Percentiles rank a stretch among this genome's conserved stretches.
Evolutionary conservation across 2,329 filamentous ascomycete species (phyloP).

Genomic region (Nakataea oryzae): DNA sequence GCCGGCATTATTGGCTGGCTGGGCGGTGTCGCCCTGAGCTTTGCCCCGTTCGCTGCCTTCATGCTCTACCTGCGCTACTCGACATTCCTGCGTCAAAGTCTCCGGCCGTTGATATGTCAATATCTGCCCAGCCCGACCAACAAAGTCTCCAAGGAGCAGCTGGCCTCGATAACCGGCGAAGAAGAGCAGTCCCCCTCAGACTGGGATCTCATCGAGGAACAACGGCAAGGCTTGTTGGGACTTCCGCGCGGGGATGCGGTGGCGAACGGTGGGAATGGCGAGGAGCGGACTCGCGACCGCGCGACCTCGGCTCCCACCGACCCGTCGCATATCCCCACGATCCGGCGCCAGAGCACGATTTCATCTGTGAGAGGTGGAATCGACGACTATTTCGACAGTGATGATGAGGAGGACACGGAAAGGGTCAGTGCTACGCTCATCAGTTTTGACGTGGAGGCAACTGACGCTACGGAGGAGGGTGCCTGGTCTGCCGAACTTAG

Average conservation of each 20-base stretch:
- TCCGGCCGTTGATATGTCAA: conserved; percentile 28
- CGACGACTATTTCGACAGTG: conserved; percentile 38
- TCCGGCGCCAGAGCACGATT: conserved; percentile 33
- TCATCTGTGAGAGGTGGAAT: conserved; percentile 18
- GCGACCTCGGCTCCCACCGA: neutral
- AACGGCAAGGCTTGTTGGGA: conserved; percentile 4
- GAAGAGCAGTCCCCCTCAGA: neutral
- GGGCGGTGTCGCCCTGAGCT: conserved; percentile 27
- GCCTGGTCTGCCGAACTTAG: conserved; percentile 50
- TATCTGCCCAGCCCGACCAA: conserved; percentile 22
- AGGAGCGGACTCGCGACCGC: neutral
- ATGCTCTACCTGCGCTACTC: conserved; percentile 29
- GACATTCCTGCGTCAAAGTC: conserved; percentile 20
- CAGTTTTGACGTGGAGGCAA: conserved; percentile 50
- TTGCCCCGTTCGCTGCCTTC: conserved; percentile 36
- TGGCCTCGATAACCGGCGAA: neutral
- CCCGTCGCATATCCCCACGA: conserved; percentile 5
- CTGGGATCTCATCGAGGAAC: neutral
- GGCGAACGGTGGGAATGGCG: conserved; percentile 14
- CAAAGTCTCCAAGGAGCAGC: conserved; percentile 1
- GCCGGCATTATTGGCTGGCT: conserved; percentile 31
- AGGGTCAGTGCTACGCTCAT: conserved; percentile 46
- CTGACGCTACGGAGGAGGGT: conserved; percentile 37
- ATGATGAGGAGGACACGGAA: conserved; percentile 43
- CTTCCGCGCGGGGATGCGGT: conserved; percentile 16